phyloP scores from a whole-genome alignment of 331 rosid species.

The Malus hybrid region DNA sequence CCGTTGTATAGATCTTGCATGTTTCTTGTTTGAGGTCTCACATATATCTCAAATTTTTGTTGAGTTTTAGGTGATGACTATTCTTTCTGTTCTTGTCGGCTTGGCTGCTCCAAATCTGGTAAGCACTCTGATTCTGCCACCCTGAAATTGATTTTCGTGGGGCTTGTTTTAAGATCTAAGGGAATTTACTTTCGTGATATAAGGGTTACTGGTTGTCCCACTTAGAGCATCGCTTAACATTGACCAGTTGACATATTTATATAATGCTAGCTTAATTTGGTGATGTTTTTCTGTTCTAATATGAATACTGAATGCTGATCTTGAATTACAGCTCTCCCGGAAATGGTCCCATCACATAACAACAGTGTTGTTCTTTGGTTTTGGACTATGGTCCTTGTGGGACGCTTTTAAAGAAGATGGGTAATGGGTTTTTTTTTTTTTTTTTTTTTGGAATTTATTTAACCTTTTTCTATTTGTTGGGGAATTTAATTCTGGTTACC shows the following conservation, averaged over 20 bases:
- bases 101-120: constrained; percentile 99
- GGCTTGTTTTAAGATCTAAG: not conserved
- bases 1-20: not conserved
- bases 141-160: constrained; percentile 10
- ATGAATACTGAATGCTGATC: not conserved
- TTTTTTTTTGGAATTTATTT: constrained; percentile 3
- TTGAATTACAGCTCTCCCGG: constrained; percentile 62
- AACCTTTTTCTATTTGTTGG: constrained; percentile 7
- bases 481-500: constrained; percentile 15
- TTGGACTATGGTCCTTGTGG: constrained; percentile 90
- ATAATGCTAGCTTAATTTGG: too few species aligned
- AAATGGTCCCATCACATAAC: constrained; percentile 84
- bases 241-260: too few species aligned
- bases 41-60: constrained; percentile 5
- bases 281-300: not conserved
- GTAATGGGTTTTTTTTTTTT: constrained; percentile 27
- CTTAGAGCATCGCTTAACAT: too few species aligned
- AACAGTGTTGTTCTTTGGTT: constrained; percentile 75
- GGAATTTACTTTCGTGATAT: not conserved
- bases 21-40: constrained; percentile 4
- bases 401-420: constrained; percentile 70
- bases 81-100: constrained; percentile 85
- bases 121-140: constrained; percentile 15
- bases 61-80: constrained; percentile 76
- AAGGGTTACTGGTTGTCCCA: too few species aligned